Evolutionary conservation across 805 yeast genomes (phyloP), one percentile per base, ranked within the genome.

Genomic region (Candida broadrunensis): DNA sequence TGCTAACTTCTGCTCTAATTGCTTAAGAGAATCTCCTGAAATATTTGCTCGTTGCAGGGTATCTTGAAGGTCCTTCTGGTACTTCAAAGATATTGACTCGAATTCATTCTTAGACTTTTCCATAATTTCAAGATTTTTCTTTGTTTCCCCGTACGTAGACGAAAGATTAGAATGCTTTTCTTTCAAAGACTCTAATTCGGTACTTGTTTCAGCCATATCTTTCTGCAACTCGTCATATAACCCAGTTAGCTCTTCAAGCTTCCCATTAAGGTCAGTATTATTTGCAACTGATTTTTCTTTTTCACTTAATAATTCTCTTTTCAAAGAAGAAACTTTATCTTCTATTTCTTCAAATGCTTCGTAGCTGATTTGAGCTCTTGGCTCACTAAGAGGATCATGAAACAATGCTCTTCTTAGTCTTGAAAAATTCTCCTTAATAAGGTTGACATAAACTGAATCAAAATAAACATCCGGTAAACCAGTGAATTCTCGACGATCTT

Each of bases 391-490:
- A 0, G 98, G 96, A 51, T 81, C 88, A 46, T 81, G 84, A 26
- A 80, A 81, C 26, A 91, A 63, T 0, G 96, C 83, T 34, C 81
- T 74, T 46, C 75, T 76, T 20, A 93, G 78, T 43, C 97, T 72
- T 7, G 62, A 49, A 46, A 75, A 79, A 51, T 88, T 85, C 2
- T 85, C 93, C 46, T 80, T 81, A 33, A 93, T 65, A 38, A 89
- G 64, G 3, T 65, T 67, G 3, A 86, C 80, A 56, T 88, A 88
- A 2, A 72, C 62, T 0, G 75, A 56, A 43, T 82, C 83, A 54
- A 93, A 84, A 52, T 76, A 88, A 1, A 91, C 85, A 43, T 80
- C 78, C 0, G 98, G 99, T 32, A 91, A 72, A 1, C 99, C 99
- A 1, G 95, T 81, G 2, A 80, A 83, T 56, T 88, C 96, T 46